Base-by-base conservation (phyloP, 257 asterid species). In the Solanum bukasovii region DNA sequence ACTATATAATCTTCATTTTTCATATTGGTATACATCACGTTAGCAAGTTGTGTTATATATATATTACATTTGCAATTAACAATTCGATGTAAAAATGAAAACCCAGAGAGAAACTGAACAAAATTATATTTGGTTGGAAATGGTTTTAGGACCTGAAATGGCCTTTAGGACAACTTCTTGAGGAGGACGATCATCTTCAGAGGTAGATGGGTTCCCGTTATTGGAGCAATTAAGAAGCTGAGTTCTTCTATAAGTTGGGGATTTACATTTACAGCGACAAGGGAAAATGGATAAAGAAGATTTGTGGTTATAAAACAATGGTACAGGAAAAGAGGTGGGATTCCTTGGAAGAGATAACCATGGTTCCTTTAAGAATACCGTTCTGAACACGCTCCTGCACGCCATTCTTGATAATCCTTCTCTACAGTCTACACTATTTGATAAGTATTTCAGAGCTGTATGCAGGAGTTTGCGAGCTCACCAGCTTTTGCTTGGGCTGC, bases 81-180 rank as follows among this genome's bases (percentile, higher is more conserved):
- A 78, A 27, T n/a, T 40, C 37, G n/a, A 78, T 42, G 13, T 25
- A 35, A 25, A 63, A 37, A 25, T 37, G 37, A 81, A 84, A 38
- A 83, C 56, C 23, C 42, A 83, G 20, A 34, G 81, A 34, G 27
- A 67, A n/a, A 42, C 23, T 42, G 70, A 87, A 42, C 18, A 59
- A 3, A 29, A 52, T 34, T 20, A 31, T 40, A 31, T 40, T n/a
- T 77, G 6, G 84, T 74, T 37, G 31, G 49, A 37, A 59, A 37
- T 27, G 10, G 88, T 79, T 44, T 83, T 1, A 4, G 14, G 25
- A 94, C 99, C 98, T 92, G 98, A 94, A 90, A 96, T 96, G 71
- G 98, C 99, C 93, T 95, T 96, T 87, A 96, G 90, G 88, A 96
- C 97, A 88, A 96, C 99, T 93, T 95, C 98, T 84, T 96, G 99